These are phyloP conservation scores for Cladophialophora carrionii DNA, from an alignment of 2,329 filamentous ascomycete genomes.

Conservation along the genomic window DNA sequence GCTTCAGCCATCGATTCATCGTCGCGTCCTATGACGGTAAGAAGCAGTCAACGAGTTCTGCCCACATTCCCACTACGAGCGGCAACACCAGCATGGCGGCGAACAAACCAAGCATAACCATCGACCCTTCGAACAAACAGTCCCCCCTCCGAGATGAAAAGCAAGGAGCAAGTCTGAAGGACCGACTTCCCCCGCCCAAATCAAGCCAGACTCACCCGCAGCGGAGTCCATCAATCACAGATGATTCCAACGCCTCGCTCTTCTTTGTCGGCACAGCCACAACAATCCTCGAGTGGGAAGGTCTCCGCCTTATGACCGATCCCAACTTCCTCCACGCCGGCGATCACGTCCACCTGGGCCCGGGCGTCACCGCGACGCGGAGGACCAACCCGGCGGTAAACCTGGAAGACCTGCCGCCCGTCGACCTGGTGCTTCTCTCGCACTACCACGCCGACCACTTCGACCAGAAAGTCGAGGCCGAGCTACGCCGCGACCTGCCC, in stretches of 20 bases:
- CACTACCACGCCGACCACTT: constrained; percentile 68
- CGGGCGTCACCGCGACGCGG: constrained; percentile 61
- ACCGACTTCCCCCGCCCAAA: constrained; percentile 50
- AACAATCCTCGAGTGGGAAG: constrained; percentile 48
- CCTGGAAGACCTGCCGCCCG: constrained; percentile 60
- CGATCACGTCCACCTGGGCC: constrained; percentile 68
- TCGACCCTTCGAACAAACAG: constrained; percentile 34
- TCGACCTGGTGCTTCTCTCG: constrained; percentile 64
- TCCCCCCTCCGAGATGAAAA: constrained; percentile 48
- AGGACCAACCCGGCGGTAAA: constrained; percentile 64
- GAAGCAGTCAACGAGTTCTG: not conserved
- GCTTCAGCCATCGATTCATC: not conserved
- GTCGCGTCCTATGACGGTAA: not conserved
- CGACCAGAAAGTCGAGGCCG: constrained; percentile 57
- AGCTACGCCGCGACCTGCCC: constrained; percentile 58
- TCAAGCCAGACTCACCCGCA: constrained; percentile 39
- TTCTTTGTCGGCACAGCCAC: constrained; percentile 49
- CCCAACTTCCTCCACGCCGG: constrained; percentile 69
- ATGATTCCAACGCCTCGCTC: constrained; percentile 45
- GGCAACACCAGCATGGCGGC: constrained; percentile 19
- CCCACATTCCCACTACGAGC: not conserved
- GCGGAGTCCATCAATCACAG: constrained; percentile 44
- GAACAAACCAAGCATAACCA: constrained; percentile 20
- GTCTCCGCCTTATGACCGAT: constrained; percentile 49
- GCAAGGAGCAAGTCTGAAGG: constrained; percentile 37